phyloP scores from a whole-genome alignment of 805 yeast genomes.

The Starmerella bombi region DNA sequence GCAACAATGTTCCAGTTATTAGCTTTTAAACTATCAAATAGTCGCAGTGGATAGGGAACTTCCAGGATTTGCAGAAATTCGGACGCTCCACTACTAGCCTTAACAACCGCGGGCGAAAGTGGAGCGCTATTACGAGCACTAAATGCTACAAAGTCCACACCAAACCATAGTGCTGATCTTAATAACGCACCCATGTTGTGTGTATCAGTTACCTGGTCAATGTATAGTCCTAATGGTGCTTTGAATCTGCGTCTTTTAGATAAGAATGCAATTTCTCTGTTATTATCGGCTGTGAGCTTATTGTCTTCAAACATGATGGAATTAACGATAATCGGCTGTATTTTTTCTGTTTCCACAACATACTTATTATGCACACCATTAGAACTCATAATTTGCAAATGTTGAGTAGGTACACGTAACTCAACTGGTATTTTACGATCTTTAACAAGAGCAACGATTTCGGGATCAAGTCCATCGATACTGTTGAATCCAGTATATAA shows the following conservation, averaged over 20 bases:
- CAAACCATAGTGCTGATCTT: constrained; percentile 67
- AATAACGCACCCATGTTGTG: constrained; percentile 77
- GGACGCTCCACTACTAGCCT: constrained; percentile 73
- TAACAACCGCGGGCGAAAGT: constrained; percentile 62
- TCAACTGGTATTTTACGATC: constrained; percentile 32
- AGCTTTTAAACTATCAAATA: constrained; percentile 41
- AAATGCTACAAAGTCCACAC: constrained; percentile 64
- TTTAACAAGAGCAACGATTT: constrained; percentile 38
- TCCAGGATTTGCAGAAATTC: constrained; percentile 56
- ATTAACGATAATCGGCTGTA: constrained; percentile 28
- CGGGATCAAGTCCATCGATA: constrained; percentile 27
- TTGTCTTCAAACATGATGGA: constrained; percentile 16
- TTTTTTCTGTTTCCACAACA: constrained; percentile 52
- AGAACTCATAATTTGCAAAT: constrained; percentile 45
- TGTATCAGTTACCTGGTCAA: constrained; percentile 76
- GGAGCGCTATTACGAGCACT: constrained; percentile 62
- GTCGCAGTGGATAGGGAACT: constrained; percentile 44
- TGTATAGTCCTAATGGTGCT: constrained; percentile 51
- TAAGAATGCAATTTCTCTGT: neutral
- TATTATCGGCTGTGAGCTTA: constrained; percentile 16
- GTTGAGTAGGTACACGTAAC: constrained; percentile 34
- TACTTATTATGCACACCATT: constrained; percentile 73
- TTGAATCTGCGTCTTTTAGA: neutral
- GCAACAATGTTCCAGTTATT: constrained; percentile 65
- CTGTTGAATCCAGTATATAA: constrained; percentile 36